Evolutionary conservation across 805 yeast species (phyloP), one percentile per base, ranked within the genome.

Genomic region (Naumovozyma dairenensis): DNA sequence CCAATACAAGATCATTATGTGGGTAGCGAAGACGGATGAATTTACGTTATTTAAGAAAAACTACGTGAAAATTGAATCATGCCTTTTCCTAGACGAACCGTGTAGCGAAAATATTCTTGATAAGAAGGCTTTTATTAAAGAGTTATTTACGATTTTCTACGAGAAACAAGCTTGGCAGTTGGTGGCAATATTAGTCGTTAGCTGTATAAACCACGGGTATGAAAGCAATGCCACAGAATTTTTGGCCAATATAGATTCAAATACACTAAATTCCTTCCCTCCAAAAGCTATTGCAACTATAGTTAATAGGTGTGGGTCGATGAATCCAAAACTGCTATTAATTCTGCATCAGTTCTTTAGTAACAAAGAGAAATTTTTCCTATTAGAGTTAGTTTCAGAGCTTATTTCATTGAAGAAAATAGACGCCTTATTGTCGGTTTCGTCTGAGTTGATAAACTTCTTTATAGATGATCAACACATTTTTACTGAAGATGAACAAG

Each of bases 401-500:
- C 13, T 39, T 14, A 16, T 42, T 16, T 19, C 18, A 5, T 15
- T 13, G 15, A 26, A 31, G 17, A 41, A 44, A 21, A 25, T 33
- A n/a, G 37, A 34, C n/a, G 27, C 36, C 9, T 34, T 44, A 18
- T 17, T 25, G 3, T 29, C 35, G 4, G 33, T 39, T 25, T 30
- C 35, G 12, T 30, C 29, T 5, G 45, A 44, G 17, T 28, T 46
- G 13, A 25, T 35, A 14, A 15, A 24, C 8, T 44, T 46, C 31
- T 33, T 43, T 16, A 22, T 39, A 8, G 36, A 24, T 16, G 17
- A 16, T n/a, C 25, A 28, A 4, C 17, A 33, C 28, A 16, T 21
- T 7, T 10, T 28, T 17, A n/a, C 3, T 14, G 17, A 15, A 17
- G 7, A 26, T 9, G 8, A 10, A 3, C 27, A 16, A 21, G 17